Evolutionary conservation across 495 filamentous ascomycete species (phyloP), one percentile per base, ranked within the genome.

Genomic region (Penicillium bovifimosum): DNA sequence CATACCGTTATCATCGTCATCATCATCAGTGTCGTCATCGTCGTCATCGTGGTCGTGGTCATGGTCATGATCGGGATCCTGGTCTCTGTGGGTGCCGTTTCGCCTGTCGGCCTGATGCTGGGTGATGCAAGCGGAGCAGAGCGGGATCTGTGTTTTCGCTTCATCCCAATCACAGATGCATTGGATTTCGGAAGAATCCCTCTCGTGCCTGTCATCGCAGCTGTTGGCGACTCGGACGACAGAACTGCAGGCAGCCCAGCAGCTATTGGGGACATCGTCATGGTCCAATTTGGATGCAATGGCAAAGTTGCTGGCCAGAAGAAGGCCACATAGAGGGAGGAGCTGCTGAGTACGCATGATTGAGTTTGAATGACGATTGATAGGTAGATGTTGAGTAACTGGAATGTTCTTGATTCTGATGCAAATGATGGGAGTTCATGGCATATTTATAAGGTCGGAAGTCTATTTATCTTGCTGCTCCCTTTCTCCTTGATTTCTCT

Each of bases 51-150:
- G n/a, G 10, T 55, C 44, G 28, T 45, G 13, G 20, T 61, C 42
- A 5, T 53, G 16, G 13, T 61, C 42, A 16, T 54, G 7, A 16
- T 58, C 51, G 1, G 34, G 13, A 20, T 61, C 55, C 6, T 59
- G 7, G 28, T 64, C 40, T 6, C 59, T 53, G 14, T 52, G 26
- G 17, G 49, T 41, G n/a, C 43, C 35, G 31, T 62, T 54, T 33
- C 58, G 43, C 14, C 43, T 32, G 8, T 50, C 50, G 24, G 31
- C 47, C 5, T 56, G 54, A 55, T 65, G 62, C 31, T 69, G 57
- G 26, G 64, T 55, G 16, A 72, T 72, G 18, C 69, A 72, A 29
- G 67, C 69, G n/a, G 67, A 66, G 44, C 69, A 72, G 32, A 65
- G 60, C 8, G 69, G 67, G 18, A 72, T 51, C 11, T 62, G 56